Percentiles rank a stretch among this genome's conserved stretches.
Conservation (phyloP, 257 asterid genomes). For the Mentha longifolia region DNA sequence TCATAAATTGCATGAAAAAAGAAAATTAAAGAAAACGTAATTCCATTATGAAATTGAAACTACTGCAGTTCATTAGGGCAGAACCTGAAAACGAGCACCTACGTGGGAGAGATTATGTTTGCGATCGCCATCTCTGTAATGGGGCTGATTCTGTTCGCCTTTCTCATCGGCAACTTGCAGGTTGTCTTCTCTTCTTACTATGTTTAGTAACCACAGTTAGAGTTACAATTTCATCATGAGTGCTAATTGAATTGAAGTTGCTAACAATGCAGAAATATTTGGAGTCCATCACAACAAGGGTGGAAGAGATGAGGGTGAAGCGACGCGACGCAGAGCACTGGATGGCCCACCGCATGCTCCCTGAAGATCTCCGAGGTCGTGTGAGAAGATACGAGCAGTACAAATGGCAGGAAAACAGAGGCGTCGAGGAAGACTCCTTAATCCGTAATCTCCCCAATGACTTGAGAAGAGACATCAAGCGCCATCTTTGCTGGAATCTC, state of each 20-base stretch:
- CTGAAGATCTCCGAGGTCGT: constrained; percentile 40
- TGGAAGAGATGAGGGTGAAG: constrained; percentile 46
- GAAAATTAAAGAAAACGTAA: no score
- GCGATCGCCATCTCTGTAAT: constrained; percentile 45
- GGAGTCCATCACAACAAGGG: constrained; percentile 46
- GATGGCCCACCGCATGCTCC: constrained; percentile 60
- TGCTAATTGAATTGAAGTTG: no score
- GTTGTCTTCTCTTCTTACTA: neutral
- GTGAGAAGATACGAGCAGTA: constrained; percentile 48
- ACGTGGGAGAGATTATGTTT: constrained; percentile 44
- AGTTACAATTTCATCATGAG: no score
- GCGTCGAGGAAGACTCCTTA: constrained; percentile 63
- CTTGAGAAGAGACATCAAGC: constrained; percentile 68
- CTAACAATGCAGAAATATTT: constrained; percentile 48
- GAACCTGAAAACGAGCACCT: constrained; percentile 52
- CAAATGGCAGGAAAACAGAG: constrained; percentile 73
- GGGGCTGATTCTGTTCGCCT: constrained; percentile 47
- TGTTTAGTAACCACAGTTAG: no score
- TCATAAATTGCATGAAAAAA: no score
- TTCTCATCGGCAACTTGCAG: constrained; percentile 60
- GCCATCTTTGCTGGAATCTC: constrained; percentile 70
- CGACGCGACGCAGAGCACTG: constrained; percentile 49
- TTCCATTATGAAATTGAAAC: no score
- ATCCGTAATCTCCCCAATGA: constrained; percentile 68
- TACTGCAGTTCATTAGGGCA: constrained; percentile 57